Evolutionary conservation across 768 basidiomycete species (phyloP).

Genomic region (Pisolithus tinctorius): DNA sequence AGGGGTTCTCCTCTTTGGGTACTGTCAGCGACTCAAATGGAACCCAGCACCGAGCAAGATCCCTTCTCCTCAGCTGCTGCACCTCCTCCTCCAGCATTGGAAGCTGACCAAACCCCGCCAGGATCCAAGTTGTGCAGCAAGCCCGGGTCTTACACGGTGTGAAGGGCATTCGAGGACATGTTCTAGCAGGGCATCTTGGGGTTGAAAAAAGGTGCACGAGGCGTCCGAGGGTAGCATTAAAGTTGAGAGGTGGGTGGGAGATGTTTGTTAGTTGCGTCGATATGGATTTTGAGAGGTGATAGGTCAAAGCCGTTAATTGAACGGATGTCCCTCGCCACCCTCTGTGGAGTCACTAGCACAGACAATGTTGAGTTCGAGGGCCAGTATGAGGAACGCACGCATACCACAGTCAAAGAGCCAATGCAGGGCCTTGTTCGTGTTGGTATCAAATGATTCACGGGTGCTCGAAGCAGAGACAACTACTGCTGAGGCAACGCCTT

Average conservation of each 20-base stretch:
- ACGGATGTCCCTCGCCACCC: conserved; percentile 89
- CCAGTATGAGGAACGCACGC: conserved; percentile 88
- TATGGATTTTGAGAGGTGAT: conserved; percentile 72
- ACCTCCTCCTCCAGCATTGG: too few species aligned
- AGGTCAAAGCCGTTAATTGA: conserved; percentile 77
- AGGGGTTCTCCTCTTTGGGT: too few species aligned
- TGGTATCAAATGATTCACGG: conserved; percentile 66
- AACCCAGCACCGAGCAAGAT: too few species aligned
- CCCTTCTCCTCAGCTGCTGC: too few species aligned
- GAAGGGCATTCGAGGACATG: too few species aligned
- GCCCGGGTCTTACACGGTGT: too few species aligned
- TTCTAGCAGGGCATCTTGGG: too few species aligned
- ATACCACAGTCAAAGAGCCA: conserved; percentile 94
- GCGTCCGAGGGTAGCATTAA: too few species aligned
- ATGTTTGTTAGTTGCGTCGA: conserved; percentile 82
- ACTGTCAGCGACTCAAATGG: too few species aligned
- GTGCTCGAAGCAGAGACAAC: conserved; percentile 75
- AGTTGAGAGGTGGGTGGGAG: conserved; percentile 75
- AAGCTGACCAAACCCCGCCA: too few species aligned
- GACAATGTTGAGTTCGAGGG: conserved; percentile 82
- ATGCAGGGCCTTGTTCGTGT: conserved; percentile 76
- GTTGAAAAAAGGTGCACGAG: too few species aligned
- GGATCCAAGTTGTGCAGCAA: too few species aligned
- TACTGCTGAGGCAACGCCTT: conserved; percentile 94
- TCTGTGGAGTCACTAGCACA: conserved; percentile 84